Evolutionary conservation across 805 yeast genomes (phyloP).

Genomic region (Wickerhamiella vanderwaltii): DNA sequence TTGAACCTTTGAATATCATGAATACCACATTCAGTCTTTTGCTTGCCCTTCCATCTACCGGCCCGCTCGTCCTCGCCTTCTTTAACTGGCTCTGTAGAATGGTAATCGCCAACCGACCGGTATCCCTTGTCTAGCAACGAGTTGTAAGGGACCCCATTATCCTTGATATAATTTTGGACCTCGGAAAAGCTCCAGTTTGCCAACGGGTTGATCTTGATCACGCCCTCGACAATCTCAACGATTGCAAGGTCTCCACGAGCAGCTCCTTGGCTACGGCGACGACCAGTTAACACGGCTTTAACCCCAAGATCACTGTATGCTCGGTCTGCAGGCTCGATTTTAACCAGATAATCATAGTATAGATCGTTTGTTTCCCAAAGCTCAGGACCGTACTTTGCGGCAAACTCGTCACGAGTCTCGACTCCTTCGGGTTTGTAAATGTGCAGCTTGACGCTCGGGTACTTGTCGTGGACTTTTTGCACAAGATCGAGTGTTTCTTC

Average conservation of each 20-base stretch:
- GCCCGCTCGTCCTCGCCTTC: constrained; percentile 93
- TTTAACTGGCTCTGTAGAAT: constrained; percentile 76
- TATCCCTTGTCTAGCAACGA: constrained; percentile 75
- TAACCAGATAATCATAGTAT: constrained; percentile 71
- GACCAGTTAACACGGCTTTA: constrained; percentile 82
- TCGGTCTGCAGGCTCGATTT: constrained; percentile 84
- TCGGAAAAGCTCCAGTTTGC: constrained; percentile 68
- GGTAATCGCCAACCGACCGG: constrained; percentile 90
- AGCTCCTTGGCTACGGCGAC: constrained; percentile 85
- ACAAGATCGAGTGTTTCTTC: constrained; percentile 82
- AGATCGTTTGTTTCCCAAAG: constrained; percentile 78
- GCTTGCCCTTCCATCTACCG: constrained; percentile 93
- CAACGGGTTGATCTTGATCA: constrained; percentile 80
- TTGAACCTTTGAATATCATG: constrained; percentile 72
- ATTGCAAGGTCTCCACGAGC: constrained; percentile 59
- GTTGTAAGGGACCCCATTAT: constrained; percentile 71
- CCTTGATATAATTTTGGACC: constrained; percentile 57
- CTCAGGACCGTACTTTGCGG: constrained; percentile 52
- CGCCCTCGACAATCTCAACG: constrained; percentile 58
- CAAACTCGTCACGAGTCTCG: constrained; percentile 49
- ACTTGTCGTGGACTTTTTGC: constrained; percentile 41
- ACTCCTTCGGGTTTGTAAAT: constrained; percentile 55
- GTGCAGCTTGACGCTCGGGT: constrained; percentile 45
- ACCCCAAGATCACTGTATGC: constrained; percentile 65
- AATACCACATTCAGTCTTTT: constrained; percentile 91